Base-by-base conservation (phyloP, 805 yeast genomes). In the Lachancea lanzarotensis region DNA sequence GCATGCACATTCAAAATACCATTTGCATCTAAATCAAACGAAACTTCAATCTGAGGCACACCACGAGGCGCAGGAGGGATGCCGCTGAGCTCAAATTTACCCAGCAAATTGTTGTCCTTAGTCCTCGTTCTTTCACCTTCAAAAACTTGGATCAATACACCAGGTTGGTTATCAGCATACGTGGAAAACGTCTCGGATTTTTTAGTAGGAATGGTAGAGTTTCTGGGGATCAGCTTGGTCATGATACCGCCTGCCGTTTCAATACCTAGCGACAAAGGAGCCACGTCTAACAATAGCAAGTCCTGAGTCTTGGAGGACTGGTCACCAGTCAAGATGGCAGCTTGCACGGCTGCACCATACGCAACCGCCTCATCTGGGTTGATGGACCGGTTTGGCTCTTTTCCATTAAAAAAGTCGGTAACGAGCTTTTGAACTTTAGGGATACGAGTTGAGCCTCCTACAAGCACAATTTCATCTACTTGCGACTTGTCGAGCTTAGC, bases 291-390 rank as follows among this genome's bases (percentile, higher is more conserved):
- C 65, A 90, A 78, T 67, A 91, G 76, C 70, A 89, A 76, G 70
- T 89, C 97, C 76, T 89, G 96, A 51, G 96, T 90, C 84, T 88
- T 88, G 51, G 95, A 82, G 35, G 96, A 89, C 58, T 91, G 82
- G 73, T 89, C 96, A 75, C 97, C 97, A 50, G 96, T 81, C 67
- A 89, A 79, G 66, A 89, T 89, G 57, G 96, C 96, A 57, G 96
- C 96, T 77, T 89, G 97, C 57, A 89, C 96, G 52, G 96, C 96
- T 59, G 97, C 97, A 83, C 97, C 96, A 75, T 89, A 89, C 65
- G 97, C 97, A 71, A 89, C 97, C 64, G 97, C 97, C 76, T 89
- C 97, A 78, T 89, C 97, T 59, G 97, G 96, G 81, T 89, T 89
- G 72, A 89, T 89, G 44, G 96, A 86, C 75, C 82, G 85, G 78